Evolutionary conservation across 352 stramenopile species (phyloP), one percentile per base, ranked within the genome.

Genomic region (Globisporangium nodosum): DNA sequence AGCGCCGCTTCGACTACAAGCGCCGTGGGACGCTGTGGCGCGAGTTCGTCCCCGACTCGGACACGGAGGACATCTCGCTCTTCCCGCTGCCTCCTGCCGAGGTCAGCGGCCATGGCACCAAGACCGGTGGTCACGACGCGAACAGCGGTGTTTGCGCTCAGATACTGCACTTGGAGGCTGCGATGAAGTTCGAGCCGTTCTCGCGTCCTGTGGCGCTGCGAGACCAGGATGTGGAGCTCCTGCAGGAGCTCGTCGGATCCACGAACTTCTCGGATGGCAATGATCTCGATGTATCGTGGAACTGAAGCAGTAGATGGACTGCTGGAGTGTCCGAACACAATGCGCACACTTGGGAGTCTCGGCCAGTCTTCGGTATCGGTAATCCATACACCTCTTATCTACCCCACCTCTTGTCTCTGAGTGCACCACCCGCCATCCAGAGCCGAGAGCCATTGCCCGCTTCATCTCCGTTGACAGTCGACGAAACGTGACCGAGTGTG

Each of bases 1-100:
- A 71, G 62, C 65, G 65, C 33, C 54, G 51, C 21, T 63, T 70
- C 42, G 60, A 70, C 31, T 58, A 58, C 49, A 69, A 69, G 54
- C 56, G 56, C 37, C 56, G 56, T 16, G 55, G 55, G 1, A 61
- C 55, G 47, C 5, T 61, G 20, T 61, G 55, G 55, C 55, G 55
- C 33, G 37, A 37, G 46, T 61, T 54, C 55, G 20, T 33, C 21
- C 33, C 55, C 0, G 55, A 61, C 20, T 43, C 55, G 7, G 40
- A 53, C 47, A 37, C 52, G 16, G 24, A 49, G 39, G 55, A 61
- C 55, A 27, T 54, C 11, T 61, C 55, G 35, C 55, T 61, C 13
- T 61, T 61, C 18, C 55, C 55, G 4, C 24, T 27, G 24, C 24
- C 24, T 27, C 24, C 24, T 27, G 24, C 24, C 24, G 24, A 27